Evolutionary conservation across 179 eudicot species (phyloP).

Genomic region (Spergularia azorica): DNA sequence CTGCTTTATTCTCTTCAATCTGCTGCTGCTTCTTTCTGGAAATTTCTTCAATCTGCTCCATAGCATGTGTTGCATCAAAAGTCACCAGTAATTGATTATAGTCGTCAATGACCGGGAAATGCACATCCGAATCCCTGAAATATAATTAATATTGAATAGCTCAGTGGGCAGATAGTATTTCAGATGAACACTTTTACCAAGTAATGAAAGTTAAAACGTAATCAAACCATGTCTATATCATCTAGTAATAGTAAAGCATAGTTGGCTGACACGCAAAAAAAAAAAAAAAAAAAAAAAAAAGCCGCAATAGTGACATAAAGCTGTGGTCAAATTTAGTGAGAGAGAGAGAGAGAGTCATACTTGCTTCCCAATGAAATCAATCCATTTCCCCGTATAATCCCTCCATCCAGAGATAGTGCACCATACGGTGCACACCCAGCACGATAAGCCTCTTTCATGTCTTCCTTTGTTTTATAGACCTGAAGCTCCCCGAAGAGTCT

Average conservation of each 20-base stretch:
- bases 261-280: too few species aligned
- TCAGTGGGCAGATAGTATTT: not conserved
- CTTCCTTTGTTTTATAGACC: conserved; percentile 49
- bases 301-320: not conserved
- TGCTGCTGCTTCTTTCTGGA: not conserved
- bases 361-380: conserved; percentile 44
- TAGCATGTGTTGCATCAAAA: not conserved
- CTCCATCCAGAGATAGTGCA: conserved; percentile 72
- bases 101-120: conserved; percentile 38
- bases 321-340: not conserved
- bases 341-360: conserved; percentile 34
- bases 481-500: conserved; percentile 65
- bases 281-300: too few species aligned
- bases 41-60: not conserved
- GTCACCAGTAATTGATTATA: not conserved
- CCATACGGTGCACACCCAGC: conserved; percentile 38
- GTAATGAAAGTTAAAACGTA: too few species aligned
- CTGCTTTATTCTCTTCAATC: conserved; percentile 17
- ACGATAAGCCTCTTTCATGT: conserved; percentile 43
- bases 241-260: too few species aligned
- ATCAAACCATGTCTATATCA: too few species aligned
- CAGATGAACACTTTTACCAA: not conserved
- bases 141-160: not conserved
- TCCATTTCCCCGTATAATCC: conserved; percentile 54
- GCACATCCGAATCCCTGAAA: conserved; percentile 44